phyloP scores from a whole-genome alignment of 768 basidiomycete species.

The Glaciozyma martinii region DNA sequence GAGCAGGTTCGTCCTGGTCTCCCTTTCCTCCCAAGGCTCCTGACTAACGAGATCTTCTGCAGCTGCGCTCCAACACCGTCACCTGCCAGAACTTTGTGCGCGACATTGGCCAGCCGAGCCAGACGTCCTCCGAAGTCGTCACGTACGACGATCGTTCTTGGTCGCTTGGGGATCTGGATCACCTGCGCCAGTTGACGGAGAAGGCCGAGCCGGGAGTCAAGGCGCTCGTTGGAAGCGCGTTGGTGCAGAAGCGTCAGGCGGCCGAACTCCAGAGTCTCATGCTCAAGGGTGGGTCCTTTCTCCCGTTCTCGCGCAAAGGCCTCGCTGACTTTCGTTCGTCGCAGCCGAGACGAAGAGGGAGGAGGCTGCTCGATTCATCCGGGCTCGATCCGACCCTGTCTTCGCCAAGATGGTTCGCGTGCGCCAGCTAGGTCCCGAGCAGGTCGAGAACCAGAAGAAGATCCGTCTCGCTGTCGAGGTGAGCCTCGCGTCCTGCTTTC shows the following conservation, averaged over 20 bases:
- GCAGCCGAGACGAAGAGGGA: slow-evolving; percentile 71
- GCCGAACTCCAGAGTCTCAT: slow-evolving; percentile 21
- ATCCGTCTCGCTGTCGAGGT: slow-evolving; percentile 61
- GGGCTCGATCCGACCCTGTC: slow-evolving; percentile 66
- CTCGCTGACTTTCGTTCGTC: background rate
- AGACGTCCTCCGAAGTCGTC: background rate
- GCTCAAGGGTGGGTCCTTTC: slow-evolving; percentile 19
- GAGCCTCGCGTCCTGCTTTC: slow-evolving; percentile 30
- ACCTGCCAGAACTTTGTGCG: slow-evolving; percentile 8
- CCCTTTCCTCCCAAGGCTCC: background rate
- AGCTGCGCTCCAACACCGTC: slow-evolving; percentile 15
- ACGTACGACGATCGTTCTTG: slow-evolving; percentile 11
- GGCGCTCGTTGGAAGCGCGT: slow-evolving; percentile 5
- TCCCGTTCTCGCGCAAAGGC: background rate
- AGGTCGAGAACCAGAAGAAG: slow-evolving; percentile 68
- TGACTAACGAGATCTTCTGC: background rate
- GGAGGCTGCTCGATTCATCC: slow-evolving; percentile 69
- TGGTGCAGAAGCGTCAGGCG: slow-evolving; percentile 20
- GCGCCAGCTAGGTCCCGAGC: slow-evolving; percentile 77
- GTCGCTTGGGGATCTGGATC: slow-evolving; percentile 25
- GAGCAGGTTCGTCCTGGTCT: slow-evolving; percentile 11
- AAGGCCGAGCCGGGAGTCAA: slow-evolving; percentile 14
- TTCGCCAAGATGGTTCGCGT: slow-evolving; percentile 66
- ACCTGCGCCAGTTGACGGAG: slow-evolving; percentile 10
- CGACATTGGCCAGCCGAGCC: background rate